phyloP scores from a whole-genome alignment of 225 moss, liverwort and hornwort genomes.

The Lunularia cruciata region DNA sequence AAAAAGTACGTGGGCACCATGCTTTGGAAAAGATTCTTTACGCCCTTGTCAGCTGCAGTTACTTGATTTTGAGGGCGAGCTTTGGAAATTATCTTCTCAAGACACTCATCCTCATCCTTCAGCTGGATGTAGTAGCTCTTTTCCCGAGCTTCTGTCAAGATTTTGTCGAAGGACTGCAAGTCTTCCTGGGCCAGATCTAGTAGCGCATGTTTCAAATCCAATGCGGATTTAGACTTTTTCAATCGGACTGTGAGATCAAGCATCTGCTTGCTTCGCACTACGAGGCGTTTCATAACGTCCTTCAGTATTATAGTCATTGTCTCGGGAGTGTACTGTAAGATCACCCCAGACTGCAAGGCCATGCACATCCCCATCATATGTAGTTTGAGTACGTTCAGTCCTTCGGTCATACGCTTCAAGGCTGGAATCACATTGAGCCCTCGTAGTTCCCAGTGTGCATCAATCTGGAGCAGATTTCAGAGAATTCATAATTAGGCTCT shows the following conservation, averaged over 20 bases:
- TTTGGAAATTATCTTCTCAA: slow-evolving; percentile 23
- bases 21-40: slow-evolving; percentile 26
- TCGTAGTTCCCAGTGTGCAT: slow-evolving; percentile 28
- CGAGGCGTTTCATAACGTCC: slow-evolving; percentile 17
- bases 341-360: slow-evolving; percentile 34
- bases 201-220: slow-evolving; percentile 15
- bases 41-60: slow-evolving; percentile 10
- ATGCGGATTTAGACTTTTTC: slow-evolving; percentile 14
- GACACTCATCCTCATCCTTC: slow-evolving; percentile 20
- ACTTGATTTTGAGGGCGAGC: slow-evolving; percentile 12
- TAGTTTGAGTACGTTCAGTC: slow-evolving; percentile 29
- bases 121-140: slow-evolving; percentile 27
- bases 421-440: slow-evolving; percentile 10
- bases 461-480: slow-evolving; percentile 23
- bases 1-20: slow-evolving; percentile 44
- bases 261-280: slow-evolving; percentile 20
- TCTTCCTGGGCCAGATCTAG: slow-evolving; percentile 27
- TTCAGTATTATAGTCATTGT: slow-evolving; percentile 29
- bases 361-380: slow-evolving; percentile 39
- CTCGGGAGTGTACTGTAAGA: slow-evolving; percentile 24
- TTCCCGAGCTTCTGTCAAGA: slow-evolving; percentile 31
- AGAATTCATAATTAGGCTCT: no score
- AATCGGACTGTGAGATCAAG: slow-evolving; percentile 30
- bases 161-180: slow-evolving; percentile 21
- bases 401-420: slow-evolving; percentile 33